A percentile compares a stretch with the other conserved stretches of the same genome.
phyloP scores from a whole-genome alignment of 306 rosid species.

The Cicer judaicum region DNA sequence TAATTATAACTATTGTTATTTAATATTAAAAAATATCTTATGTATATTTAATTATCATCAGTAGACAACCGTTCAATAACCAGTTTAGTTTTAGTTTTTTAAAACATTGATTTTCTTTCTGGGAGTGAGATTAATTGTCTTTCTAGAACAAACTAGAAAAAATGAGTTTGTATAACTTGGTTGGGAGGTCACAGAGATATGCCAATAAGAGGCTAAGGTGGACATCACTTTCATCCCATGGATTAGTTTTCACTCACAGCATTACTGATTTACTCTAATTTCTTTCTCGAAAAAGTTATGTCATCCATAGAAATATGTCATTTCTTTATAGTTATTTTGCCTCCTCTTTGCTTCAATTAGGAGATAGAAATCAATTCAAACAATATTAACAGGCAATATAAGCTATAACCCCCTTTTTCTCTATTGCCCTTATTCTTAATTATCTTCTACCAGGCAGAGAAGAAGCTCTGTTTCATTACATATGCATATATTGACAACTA shows the following conservation, averaged over 20 bases:
- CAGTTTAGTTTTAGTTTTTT: not conserved
- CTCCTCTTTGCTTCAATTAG: not conserved
- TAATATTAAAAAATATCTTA: too few relatives aligned
- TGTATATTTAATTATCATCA: not conserved
- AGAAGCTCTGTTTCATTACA: not conserved
- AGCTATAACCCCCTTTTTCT: not conserved
- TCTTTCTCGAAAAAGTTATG: not conserved
- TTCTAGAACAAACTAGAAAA: not conserved
- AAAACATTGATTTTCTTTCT: not conserved
- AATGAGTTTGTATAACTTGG: not conserved
- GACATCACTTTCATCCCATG: not conserved
- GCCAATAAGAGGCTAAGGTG: not conserved
- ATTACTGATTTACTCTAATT: not conserved
- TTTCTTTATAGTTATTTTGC: not conserved
- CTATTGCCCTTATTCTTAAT: constrained; percentile 13
- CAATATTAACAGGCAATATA: too few relatives aligned
- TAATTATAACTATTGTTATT: too few relatives aligned
- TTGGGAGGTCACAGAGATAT: not conserved
- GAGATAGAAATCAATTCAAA: not conserved
- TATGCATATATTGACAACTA: not conserved
- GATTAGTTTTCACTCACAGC: constrained; percentile 7
- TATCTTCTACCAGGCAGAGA: constrained; percentile 22
- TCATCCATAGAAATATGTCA: not conserved
- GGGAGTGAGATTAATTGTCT: not conserved
- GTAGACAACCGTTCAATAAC: not conserved